A percentile compares a stretch with the other conserved stretches of the same genome.
Conservation (phyloP, 2,329 filamentous ascomycete species). For the Pseudocercospora pini-densiflorae region DNA sequence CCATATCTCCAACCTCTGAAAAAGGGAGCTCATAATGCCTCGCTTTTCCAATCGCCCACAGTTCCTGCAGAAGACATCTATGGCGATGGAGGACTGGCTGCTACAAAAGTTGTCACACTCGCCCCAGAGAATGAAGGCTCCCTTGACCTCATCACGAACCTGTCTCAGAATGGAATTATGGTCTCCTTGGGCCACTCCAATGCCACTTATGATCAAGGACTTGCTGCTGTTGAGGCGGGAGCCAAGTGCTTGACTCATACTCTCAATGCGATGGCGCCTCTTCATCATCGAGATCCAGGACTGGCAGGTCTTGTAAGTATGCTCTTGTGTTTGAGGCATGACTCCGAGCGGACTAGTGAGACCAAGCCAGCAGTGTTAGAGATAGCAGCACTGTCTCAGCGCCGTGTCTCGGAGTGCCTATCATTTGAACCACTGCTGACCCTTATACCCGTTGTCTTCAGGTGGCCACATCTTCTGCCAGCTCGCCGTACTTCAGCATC, state of each 20-base stretch:
- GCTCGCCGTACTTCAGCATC: slow-evolving; percentile 55
- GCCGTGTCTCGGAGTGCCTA: no score
- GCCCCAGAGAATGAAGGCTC: slow-evolving; percentile 57
- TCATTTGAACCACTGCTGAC: no score
- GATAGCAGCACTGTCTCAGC: no score
- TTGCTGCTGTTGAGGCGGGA: slow-evolving; percentile 52
- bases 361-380: no score
- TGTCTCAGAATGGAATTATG: slow-evolving; percentile 48
- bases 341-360: no score
- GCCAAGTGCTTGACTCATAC: slow-evolving; percentile 59
- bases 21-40: slow-evolving; percentile 58
- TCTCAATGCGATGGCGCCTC: slow-evolving; percentile 59
- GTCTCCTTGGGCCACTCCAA: slow-evolving; percentile 58
- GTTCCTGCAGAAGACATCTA: slow-evolving; percentile 49
- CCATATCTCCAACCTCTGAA: slow-evolving; percentile 59
- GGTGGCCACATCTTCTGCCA: slow-evolving; percentile 32
- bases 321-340: no score
- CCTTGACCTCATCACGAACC: slow-evolving; percentile 46
- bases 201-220: slow-evolving; percentile 54
- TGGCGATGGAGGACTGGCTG: slow-evolving; percentile 47
- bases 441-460: no score
- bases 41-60: slow-evolving; percentile 48
- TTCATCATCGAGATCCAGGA: slow-evolving; percentile 57
- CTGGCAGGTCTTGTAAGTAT: slow-evolving; percentile 48
- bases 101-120: slow-evolving; percentile 56